Percentiles rank a stretch among this genome's conserved stretches.
Evolutionary conservation across 2,329 filamentous ascomycete species (phyloP).

Genomic region (Calonectria hongkongensis): DNA sequence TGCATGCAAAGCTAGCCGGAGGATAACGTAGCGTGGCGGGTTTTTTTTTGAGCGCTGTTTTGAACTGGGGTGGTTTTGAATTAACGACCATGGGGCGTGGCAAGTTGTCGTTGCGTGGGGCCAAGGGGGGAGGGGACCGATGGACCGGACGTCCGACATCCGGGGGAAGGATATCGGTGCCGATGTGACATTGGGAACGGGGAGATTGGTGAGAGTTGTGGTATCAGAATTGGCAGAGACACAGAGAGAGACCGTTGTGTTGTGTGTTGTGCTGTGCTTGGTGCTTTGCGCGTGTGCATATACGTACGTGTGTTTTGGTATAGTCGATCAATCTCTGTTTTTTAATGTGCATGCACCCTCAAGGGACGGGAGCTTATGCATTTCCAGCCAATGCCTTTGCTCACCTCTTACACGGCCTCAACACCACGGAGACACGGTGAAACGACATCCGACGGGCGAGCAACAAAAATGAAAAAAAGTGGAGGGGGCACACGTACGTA

Average conservation of each 20-base stretch:
- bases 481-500: conserved; percentile 30
- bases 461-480: not conserved
- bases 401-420: not conserved
- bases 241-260: not conserved
- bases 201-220: not conserved
- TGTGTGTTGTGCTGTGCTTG: not conserved
- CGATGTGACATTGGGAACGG: conserved; percentile 17
- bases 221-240: not conserved
- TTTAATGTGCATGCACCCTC: not conserved
- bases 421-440: not conserved
- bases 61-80: conserved; percentile 20
- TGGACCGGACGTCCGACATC: conserved; percentile 43
- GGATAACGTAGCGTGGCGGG: conserved; percentile 20
- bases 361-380: conserved; percentile 12
- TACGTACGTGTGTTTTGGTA: not conserved
- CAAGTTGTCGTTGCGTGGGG: conserved; percentile 11
- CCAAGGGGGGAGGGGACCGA: conserved; percentile 34
- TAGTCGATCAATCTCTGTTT: not conserved
- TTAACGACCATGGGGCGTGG: conserved; percentile 17
- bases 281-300: not conserved
- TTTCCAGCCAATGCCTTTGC: not conserved
- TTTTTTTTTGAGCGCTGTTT: not conserved
- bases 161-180: conserved; percentile 42
- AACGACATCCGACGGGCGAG: conserved; percentile 19
- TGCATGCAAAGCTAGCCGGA: not conserved